phyloP scores from a whole-genome alignment of 2,329 filamentous ascomycete species.

The Aspergillus quadricinctus region DNA sequence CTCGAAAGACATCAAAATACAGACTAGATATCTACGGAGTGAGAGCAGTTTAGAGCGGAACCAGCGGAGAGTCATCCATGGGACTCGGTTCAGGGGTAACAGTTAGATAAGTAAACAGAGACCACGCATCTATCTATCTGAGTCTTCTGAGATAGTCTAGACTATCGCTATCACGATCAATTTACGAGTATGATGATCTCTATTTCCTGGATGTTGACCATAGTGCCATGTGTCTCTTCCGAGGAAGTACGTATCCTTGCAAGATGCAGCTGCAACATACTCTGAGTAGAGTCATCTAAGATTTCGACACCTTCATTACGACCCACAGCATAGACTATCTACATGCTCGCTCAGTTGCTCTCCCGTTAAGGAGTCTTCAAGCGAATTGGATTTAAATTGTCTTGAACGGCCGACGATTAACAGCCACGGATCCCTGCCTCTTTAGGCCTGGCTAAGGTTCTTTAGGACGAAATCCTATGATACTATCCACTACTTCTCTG shows the following conservation, averaged over 20 bases:
- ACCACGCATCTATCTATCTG: no score
- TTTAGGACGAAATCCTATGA: not conserved
- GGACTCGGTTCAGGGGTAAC: not conserved
- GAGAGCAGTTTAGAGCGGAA: not conserved
- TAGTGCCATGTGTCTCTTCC: no score
- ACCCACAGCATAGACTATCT: not conserved
- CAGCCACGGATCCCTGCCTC: conserved; percentile 1
- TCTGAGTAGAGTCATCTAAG: not conserved
- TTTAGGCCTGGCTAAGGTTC: not conserved
- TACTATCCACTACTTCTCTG: not conserved
- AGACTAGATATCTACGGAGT: no score
- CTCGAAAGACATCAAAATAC: no score
- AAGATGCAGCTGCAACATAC: not conserved
- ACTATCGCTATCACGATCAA: no score
- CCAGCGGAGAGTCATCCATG: not conserved
- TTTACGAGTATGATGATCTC: no score
- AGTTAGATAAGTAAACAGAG: not conserved
- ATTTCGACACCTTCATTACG: not conserved
- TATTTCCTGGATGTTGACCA: no score
- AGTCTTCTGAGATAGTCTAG: no score
- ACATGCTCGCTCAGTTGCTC: not conserved
- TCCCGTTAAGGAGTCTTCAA: not conserved
- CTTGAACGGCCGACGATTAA: not conserved
- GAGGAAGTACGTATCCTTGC: no score
- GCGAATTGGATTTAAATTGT: not conserved